Conservation (phyloP, 345 rosid species). For the Populus tremula region DNA sequence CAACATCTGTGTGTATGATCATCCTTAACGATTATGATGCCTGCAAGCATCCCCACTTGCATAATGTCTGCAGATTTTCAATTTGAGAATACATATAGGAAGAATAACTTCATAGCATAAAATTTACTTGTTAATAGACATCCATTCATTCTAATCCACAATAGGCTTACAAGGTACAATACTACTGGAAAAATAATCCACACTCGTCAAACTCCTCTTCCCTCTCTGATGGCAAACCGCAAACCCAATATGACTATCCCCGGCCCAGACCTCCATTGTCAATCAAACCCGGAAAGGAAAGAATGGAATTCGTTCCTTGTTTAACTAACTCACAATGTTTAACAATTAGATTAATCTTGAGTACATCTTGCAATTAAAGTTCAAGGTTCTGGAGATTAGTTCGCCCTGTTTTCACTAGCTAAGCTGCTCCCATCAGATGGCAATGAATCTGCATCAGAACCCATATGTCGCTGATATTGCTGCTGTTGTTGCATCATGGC, state of each 20-base stretch:
- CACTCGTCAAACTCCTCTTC: not conserved
- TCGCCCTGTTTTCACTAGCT: not conserved
- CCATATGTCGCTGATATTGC: constrained; percentile 17
- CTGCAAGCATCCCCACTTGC: not conserved
- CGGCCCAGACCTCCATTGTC: not conserved
- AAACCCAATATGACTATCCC: not conserved
- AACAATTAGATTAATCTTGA: not conserved
- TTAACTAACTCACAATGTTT: not conserved
- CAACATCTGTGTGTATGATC: too few species aligned
- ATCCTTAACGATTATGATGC: not conserved
- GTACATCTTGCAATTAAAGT: not conserved
- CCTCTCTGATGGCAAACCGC: not conserved
- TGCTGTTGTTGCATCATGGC: constrained; percentile 42
- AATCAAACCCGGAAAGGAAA: not conserved
- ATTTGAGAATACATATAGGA: not conserved
- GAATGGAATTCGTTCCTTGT: not conserved
- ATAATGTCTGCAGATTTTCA: not conserved
- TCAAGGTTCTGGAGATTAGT: not conserved
- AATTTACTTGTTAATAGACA: not conserved
- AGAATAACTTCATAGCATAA: not conserved
- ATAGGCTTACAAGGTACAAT: not conserved
- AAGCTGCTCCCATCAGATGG: constrained; percentile 32
- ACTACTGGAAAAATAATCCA: not conserved
- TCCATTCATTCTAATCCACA: not conserved
- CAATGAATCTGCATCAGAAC: constrained; percentile 29